phyloP scores from a whole-genome alignment of 176 grass and related monocot genomes.

The Hordeum marinum region DNA sequence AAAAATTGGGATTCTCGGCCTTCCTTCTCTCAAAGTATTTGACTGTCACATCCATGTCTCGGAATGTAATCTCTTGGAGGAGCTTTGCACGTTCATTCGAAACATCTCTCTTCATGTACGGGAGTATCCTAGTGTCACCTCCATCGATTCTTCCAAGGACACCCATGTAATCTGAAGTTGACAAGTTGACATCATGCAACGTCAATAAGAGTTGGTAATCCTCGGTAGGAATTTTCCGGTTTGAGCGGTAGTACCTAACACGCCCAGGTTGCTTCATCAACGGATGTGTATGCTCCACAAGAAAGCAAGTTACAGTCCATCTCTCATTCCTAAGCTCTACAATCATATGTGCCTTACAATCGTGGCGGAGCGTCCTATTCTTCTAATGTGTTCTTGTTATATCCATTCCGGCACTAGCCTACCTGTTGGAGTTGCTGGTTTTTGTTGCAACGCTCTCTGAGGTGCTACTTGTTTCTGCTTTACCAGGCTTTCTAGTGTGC shows the following conservation, averaged over 20 bases:
- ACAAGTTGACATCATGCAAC: background rate
- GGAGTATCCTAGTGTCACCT: background rate
- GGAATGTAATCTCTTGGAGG: accelerated
- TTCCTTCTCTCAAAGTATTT: background rate
- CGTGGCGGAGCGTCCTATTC: too few relatives aligned
- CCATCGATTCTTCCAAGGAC: accelerated
- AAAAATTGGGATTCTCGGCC: background rate
- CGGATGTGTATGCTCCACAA: too few relatives aligned
- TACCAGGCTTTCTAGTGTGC: too few relatives aligned
- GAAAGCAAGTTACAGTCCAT: too few relatives aligned
- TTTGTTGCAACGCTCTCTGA: too few relatives aligned
- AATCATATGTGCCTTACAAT: too few relatives aligned
- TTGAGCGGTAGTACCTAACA: background rate
- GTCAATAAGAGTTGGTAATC: background rate
- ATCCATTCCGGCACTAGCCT: background rate
- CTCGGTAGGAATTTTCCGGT: accelerated
- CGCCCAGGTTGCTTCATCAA: too few relatives aligned
- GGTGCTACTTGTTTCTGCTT: background rate
- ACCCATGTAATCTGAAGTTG: background rate
- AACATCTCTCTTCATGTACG: background rate
- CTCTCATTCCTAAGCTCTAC: too few relatives aligned
- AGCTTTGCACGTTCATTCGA: background rate
- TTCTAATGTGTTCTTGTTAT: background rate
- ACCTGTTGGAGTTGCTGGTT: too few relatives aligned
- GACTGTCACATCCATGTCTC: background rate